Base-by-base conservation (phyloP, 2,329 filamentous ascomycete species). In the Colletotrichum godetiae region DNA sequence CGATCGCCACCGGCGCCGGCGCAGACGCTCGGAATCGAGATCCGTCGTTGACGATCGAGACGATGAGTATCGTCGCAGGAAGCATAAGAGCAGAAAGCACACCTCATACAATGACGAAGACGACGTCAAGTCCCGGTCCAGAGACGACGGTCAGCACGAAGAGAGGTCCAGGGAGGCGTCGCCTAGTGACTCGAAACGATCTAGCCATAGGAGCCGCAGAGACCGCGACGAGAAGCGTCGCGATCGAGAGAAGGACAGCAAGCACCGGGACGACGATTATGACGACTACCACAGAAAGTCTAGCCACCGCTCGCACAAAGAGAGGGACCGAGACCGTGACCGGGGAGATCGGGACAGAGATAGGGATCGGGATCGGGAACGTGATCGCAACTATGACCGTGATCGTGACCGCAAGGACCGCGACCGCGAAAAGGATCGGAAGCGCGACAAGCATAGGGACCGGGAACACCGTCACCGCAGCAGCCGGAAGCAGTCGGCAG, bases 101-200 rank as follows among this genome's bases (percentile, higher is more conserved):
- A 76, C 78, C 57, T 79, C 86, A 69, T 77, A 83, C 76, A 83
- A 84, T 19, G 86, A 88, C 60, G 88, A 88, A 22, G 84, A 86
- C 62, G 85, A 88, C 57, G 78, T 79, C 62, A 82, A 79, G 75
- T 78, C 80, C 53, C 81, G 81, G 49, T 76, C 82, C 56, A 75
- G 76, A 58, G 53, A 77, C 74, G 81, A 82, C 75, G 83, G 86
- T 29, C 27, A 29, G 60, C 85, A 86, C 76, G 83, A 85, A 13
- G 88, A 91, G 60, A 88, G 88, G 63, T 91, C 92, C 0, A 88
- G 92, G 70, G 94, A 93, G 5, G 87, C 87, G 5, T 94, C 93
- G 2, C 89, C 88, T 1, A 89, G 90, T 13, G 87, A 88, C 11
- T 87, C 87, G 49, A 90, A 88, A 75, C 83, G 87, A 67, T 88